Percentiles rank a stretch among this genome's conserved stretches.
Evolutionary conservation across 2,329 filamentous ascomycete species (phyloP).

Genomic region (Cordyceps militaris): DNA sequence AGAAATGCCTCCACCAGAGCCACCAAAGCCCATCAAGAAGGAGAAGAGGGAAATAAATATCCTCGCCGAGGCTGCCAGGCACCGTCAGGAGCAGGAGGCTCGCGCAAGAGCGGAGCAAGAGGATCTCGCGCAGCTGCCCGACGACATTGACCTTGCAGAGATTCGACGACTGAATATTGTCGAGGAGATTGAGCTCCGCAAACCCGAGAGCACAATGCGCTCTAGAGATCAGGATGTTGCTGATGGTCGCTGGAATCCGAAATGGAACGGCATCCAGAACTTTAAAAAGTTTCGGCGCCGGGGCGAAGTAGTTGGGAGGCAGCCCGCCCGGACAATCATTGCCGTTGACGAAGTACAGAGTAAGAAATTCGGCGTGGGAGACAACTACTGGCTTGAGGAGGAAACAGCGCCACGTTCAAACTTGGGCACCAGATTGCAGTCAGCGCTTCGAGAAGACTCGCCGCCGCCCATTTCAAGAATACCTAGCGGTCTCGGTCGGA

Average conservation of each 20-base stretch:
- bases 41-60: constrained; percentile 60
- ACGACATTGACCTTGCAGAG: constrained; percentile 62
- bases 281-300: constrained; percentile 79
- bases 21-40: constrained; percentile 35
- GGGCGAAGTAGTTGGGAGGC: constrained; percentile 40
- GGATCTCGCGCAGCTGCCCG: constrained; percentile 45
- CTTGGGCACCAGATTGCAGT: constrained; percentile 6
- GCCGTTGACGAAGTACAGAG: constrained; percentile 62
- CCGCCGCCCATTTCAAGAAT: constrained; percentile 4
- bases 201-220: constrained; percentile 22
- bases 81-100: constrained; percentile 61
- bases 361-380: constrained; percentile 66
- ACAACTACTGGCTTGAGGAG: constrained; percentile 67
- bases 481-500: not conserved
- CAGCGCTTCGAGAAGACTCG: not conserved
- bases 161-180: constrained; percentile 70
- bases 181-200: constrained; percentile 64
- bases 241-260: constrained; percentile 67
- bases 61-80: constrained; percentile 55
- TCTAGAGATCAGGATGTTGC: constrained; percentile 43
- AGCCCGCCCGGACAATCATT: constrained; percentile 53
- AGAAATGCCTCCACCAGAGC: constrained; percentile 16
- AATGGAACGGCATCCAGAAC: constrained; percentile 92
- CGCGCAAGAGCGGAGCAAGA: constrained; percentile 46
- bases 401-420: constrained; percentile 22